These are phyloP conservation scores for Pseudogymnoascus sp. DNA, from an alignment of 2,329 filamentous ascomycete species.

Conservation along the genomic window DNA sequence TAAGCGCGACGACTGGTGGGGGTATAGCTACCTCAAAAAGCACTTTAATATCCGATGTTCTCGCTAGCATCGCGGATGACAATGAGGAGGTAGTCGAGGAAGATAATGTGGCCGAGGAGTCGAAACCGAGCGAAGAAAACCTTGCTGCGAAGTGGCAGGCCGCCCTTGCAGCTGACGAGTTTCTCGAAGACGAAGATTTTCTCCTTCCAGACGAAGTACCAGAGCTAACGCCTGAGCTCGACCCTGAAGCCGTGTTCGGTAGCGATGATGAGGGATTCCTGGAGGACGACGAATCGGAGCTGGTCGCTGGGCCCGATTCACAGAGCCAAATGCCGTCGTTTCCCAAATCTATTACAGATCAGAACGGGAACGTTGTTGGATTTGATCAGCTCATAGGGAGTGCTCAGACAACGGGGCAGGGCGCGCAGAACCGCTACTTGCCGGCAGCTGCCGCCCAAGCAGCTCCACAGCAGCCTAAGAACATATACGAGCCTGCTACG, in stretches of 20 bases:
- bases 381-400: constrained; percentile 17
- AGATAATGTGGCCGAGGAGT: not conserved
- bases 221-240: constrained; percentile 42
- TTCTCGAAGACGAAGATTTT: constrained; percentile 47
- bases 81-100: constrained; percentile 27
- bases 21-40: constrained; percentile 23
- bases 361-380: constrained; percentile 28
- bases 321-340: constrained; percentile 23
- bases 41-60: constrained; percentile 22
- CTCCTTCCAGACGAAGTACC: constrained; percentile 49
- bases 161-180: constrained; percentile 67
- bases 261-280: constrained; percentile 84
- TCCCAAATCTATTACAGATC: constrained; percentile 21
- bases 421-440: constrained; percentile 23
- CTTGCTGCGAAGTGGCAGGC: constrained; percentile 77
- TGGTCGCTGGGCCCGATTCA: constrained; percentile 21
- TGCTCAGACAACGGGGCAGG: constrained; percentile 16
- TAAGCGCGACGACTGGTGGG: constrained; percentile 20
- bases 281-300: constrained; percentile 41
- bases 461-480: constrained; percentile 15
- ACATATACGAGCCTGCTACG: constrained; percentile 23
- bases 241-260: constrained; percentile 60
- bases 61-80: constrained; percentile 27
- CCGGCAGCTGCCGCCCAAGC: constrained; percentile 19
- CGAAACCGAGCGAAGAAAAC: constrained; percentile 44